Evolutionary conservation across 164 flowering plant species (phyloP), one percentile per base, ranked within the genome.

Genomic region (Tetracentron sinense): DNA sequence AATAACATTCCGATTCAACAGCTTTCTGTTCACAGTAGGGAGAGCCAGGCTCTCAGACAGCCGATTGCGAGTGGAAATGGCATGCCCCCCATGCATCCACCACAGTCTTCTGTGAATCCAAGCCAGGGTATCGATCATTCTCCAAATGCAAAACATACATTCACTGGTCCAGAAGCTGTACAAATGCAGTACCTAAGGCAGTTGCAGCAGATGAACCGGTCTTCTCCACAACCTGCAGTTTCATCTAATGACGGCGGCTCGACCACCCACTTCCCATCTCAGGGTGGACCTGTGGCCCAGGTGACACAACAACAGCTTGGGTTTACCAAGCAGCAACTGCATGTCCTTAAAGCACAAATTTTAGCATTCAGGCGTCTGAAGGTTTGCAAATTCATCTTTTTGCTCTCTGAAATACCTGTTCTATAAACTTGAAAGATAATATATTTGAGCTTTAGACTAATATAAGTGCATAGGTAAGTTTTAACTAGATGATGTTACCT

Each of bases 321-420:
- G 49, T 95, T 92, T 68, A 95, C 97, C 6, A 92, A 92, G 72
- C 96, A 92, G 75, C 99, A 95, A 68, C 83, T 88, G 61, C 99
- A 92, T 84, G 97, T 92, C 60, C 91, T 95, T 23, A 95, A 92
- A 74, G 99, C 97, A 21, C 99, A 95, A 69, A 95, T 92, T 64
- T 75, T 92, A 50, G 99, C 97, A 65, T 92, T 95, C 77, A 85
- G 97, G 72, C 88, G 97, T 47, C 60, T 95, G 54, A 95, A 95
- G 97, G 99, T 92, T 29, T 63, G 69, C n/a, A 52, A 56, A 17
- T 54, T 26, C 10, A 17, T 42, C 21, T 15, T 58, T 42, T 38
- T n/a, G n/a, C n/a, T n/a, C n/a, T 48, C 44, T 50, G n/a, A 14
- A 31, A 31, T 20, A 4, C 2, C 2, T 26, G 19, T 47, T 23